phyloP scores from a whole-genome alignment of 345 rosid species.

The Lepidium aucheri region DNA sequence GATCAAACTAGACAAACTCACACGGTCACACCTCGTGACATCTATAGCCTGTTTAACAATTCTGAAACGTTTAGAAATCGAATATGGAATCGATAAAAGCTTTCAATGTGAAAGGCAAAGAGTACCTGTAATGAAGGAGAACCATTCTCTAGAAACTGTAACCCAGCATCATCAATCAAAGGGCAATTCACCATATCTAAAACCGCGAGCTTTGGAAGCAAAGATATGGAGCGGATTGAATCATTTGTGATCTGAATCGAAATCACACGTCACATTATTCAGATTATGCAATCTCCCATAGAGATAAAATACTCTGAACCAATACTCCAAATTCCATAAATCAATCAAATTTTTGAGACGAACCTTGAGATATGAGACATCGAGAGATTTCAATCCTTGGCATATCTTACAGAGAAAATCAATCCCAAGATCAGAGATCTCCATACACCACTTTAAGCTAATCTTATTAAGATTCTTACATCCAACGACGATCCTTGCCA shows the following conservation, averaged over 20 bases:
- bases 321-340: neutral
- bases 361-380: slow-evolving; percentile 87
- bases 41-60: slow-evolving; percentile 43
- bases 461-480: slow-evolving; percentile 55
- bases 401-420: slow-evolving; percentile 86
- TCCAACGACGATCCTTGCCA: slow-evolving; percentile 70
- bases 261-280: neutral
- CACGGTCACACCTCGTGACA: slow-evolving; percentile 66
- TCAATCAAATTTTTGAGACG: neutral
- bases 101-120: neutral
- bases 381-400: slow-evolving; percentile 48
- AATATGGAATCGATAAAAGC: neutral
- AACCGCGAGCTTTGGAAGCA: slow-evolving; percentile 52
- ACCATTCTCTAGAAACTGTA: slow-evolving; percentile 47
- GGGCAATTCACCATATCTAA: slow-evolving; percentile 56
- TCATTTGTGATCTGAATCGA: slow-evolving; percentile 63
- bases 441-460: slow-evolving; percentile 95
- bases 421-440: slow-evolving; percentile 72
- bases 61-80: neutral
- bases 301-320: neutral
- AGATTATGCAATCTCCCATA: neutral
- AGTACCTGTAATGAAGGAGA: slow-evolving; percentile 65
- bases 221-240: slow-evolving; percentile 54
- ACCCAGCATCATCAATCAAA: slow-evolving; percentile 57
- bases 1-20: slow-evolving; percentile 48